Conservation (phyloP, 805 yeast genomes). For the Wickerhamia fluorescens region DNA sequence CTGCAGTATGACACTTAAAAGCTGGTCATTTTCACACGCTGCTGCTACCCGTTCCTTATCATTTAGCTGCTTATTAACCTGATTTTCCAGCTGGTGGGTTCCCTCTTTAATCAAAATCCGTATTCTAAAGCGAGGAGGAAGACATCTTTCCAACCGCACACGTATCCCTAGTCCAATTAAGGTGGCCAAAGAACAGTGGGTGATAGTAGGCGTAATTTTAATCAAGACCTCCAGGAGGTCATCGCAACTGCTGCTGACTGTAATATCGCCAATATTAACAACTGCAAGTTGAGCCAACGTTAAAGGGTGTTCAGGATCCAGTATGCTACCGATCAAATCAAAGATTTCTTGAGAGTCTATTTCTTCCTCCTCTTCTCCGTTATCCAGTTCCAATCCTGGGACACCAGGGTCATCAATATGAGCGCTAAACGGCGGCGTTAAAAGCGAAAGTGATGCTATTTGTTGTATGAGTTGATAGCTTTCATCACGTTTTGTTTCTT, state of each 20-base stretch:
- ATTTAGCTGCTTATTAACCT: conserved; percentile 92
- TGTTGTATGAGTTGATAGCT: conserved; percentile 18
- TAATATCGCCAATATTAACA: conserved; percentile 77
- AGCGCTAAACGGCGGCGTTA: conserved; percentile 6
- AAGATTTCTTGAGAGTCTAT: conserved; percentile 87
- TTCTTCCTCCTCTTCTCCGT: conserved; percentile 43
- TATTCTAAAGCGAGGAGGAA: conserved; percentile 79
- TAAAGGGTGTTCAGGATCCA: conserved; percentile 97
- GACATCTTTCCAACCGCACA: conserved; percentile 81
- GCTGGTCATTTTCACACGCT: conserved; percentile 95
- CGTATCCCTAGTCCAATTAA: conserved; percentile 91
- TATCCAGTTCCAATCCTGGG: conserved; percentile 22
- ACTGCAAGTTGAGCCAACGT: conserved; percentile 92
- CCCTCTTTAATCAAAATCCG: conserved; percentile 81
- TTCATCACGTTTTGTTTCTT: conserved; percentile 11
- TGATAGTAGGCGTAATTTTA: conserved; percentile 92
- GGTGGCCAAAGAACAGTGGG: conserved; percentile 95
- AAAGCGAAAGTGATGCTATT: conserved; percentile 29
- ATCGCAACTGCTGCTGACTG: conserved; percentile 49
- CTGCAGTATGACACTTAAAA: conserved; percentile 80
- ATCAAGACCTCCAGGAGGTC: conserved; percentile 71
- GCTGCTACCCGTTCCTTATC: conserved; percentile 98
- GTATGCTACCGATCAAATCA: conserved; percentile 76
- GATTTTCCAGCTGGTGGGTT: conserved; percentile 90
- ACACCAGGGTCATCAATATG: too few species aligned